These are phyloP conservation scores for Saururus chinensis DNA, from an alignment of 164 flowering plant genomes.

Conservation along the genomic window DNA sequence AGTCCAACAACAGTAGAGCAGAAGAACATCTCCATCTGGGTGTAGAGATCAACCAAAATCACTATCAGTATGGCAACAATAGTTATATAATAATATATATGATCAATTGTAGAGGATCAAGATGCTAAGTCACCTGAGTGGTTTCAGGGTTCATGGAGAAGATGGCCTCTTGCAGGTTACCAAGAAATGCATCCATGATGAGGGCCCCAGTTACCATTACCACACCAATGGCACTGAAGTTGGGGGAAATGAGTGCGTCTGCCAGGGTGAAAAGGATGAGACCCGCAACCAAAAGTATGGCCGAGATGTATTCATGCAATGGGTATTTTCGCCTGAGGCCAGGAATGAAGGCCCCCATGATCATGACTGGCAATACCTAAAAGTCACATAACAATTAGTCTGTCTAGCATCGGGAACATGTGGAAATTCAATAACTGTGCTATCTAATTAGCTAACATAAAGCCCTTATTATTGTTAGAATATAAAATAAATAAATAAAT, in stretches of 20 bases:
- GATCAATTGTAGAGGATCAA: neutral
- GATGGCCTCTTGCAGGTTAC: conserved; percentile 88
- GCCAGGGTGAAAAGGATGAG: conserved; percentile 69
- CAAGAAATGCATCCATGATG: conserved; percentile 74
- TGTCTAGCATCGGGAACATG: no score
- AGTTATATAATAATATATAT: no score
- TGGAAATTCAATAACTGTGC: no score
- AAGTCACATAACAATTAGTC: neutral
- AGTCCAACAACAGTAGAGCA: conserved; percentile 90
- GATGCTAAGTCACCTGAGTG: conserved; percentile 46
- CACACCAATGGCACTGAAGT: conserved; percentile 60
- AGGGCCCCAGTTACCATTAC: conserved; percentile 69
- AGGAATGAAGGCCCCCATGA: conserved; percentile 80
- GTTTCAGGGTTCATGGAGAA: conserved; percentile 81
- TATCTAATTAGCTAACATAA: no score
- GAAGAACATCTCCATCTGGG: conserved; percentile 91
- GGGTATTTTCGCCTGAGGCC: conserved; percentile 69
- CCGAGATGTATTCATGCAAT: conserved; percentile 51
- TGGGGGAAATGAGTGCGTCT: conserved; percentile 65
- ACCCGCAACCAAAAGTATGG: conserved; percentile 52
- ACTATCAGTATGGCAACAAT: neutral
- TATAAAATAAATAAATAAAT: no score
- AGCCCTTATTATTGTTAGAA: no score
- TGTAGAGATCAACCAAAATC: no score
- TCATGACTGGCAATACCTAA: conserved; percentile 76